Base-by-base conservation (phyloP, 228 moss, liverwort and hornwort species). In the Sphagnum magellanicum region DNA sequence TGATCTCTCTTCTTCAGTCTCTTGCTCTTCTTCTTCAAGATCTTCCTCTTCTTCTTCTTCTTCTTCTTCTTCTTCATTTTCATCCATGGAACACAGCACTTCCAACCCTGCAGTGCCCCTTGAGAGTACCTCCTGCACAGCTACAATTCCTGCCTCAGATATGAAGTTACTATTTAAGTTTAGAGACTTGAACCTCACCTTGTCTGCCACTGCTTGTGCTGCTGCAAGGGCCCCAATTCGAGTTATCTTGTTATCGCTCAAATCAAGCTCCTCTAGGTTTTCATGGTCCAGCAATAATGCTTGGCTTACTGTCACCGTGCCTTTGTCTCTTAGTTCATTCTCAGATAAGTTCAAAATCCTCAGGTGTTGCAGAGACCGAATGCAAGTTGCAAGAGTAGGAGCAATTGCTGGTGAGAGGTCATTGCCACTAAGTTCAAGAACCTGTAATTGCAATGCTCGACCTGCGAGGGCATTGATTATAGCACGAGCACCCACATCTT, bases 271-370 rank as follows among this genome's bases (percentile, higher is more conserved):
- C 52, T 74, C 68, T 12, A 98, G 74, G 32, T 67, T 63, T 50
- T 79, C 71, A 51, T 82, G 77, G 17, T 81, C 71, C 60, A 81
- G 84, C 65, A 82, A 82, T 5, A 98, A 71, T 61, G 90, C 84
- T 62, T 74, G 85, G 47, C 93, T 87, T 50, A 98, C 70, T 17
- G 77, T 76, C 53, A 90, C 82, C 10, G 81, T 82, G 6, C 98
- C 98, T 81, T 63, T 77, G 75, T 94, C 92, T 75, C 84, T 94
- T 71, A 98, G 74, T 63, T 94, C 98, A 60, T 98, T 98, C 78
- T 98, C 98, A 69, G 89, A 79, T 73, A 14, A 98, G 74, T 76
- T 90, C 81, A 93, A 71, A 65, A 79, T 86, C 50, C 59, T 80
- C 66, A 98, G 71, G 66, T 12, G 50, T 48, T 62, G 83, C 88